Percentiles rank a stretch among this genome's conserved stretches.
These are phyloP conservation scores for Phytophthora kernoviae DNA, from an alignment of 352 stramenopile species.

Conservation along the genomic window DNA sequence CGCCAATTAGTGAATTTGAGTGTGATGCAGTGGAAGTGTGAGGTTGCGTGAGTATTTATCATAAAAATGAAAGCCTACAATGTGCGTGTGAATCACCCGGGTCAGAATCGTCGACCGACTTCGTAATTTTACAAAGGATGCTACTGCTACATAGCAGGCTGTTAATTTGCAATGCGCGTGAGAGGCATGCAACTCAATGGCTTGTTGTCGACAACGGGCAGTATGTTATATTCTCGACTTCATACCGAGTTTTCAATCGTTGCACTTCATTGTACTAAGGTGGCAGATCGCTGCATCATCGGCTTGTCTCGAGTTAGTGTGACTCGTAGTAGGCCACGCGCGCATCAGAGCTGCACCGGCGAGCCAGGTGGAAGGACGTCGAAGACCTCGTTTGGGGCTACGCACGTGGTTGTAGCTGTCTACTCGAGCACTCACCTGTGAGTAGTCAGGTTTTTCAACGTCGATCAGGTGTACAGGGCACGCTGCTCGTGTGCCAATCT, in stretches of 20 bases:
- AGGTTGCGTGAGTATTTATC: constrained; percentile 35
- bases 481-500: constrained; percentile 72
- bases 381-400: constrained; percentile 51
- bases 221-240: too few relatives aligned
- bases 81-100: neutral
- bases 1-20: constrained; percentile 19
- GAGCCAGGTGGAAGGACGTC: constrained; percentile 62
- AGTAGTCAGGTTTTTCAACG: constrained; percentile 62
- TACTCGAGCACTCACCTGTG: constrained; percentile 50
- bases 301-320: neutral
- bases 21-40: constrained; percentile 24
- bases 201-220: too few relatives aligned
- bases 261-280: neutral
- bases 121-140: neutral
- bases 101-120: neutral
- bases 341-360: constrained; percentile 31
- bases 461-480: constrained; percentile 73
- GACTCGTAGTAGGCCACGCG: constrained; percentile 28
- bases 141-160: too few relatives aligned
- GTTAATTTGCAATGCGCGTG: too few relatives aligned
- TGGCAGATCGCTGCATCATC: neutral
- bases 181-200: too few relatives aligned
- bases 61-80: neutral
- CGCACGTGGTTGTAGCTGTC: constrained; percentile 66
- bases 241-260: neutral